Percentiles rank a stretch among this genome's conserved stretches.
These are phyloP conservation scores for Phytophthora foliorum DNA, from an alignment of 352 stramenopile genomes.

Conservation along the genomic window DNA sequence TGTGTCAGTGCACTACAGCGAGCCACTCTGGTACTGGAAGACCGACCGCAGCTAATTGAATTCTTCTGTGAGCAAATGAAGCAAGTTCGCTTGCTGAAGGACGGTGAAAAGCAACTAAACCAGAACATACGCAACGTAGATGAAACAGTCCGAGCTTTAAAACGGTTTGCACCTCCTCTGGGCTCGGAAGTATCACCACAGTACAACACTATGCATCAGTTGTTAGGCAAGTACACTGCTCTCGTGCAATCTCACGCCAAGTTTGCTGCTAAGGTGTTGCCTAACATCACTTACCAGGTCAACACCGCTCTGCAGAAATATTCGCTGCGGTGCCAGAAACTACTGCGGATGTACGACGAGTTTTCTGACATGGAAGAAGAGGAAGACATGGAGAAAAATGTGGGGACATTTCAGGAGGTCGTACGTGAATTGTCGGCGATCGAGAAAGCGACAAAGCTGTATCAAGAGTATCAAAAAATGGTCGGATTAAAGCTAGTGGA, in stretches of 20 bases:
- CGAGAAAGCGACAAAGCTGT: constrained; percentile 60
- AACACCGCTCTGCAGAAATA: constrained; percentile 65
- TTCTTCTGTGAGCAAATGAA: constrained; percentile 81
- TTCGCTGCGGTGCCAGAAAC: constrained; percentile 54
- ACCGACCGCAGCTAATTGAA: constrained; percentile 76
- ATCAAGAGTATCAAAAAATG: constrained; percentile 79
- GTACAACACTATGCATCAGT: constrained; percentile 61
- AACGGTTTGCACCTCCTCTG: constrained; percentile 49
- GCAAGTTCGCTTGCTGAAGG: constrained; percentile 60
- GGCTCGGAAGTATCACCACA: constrained; percentile 39
- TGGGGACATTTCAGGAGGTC: constrained; percentile 61
- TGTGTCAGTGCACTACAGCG: constrained; percentile 58
- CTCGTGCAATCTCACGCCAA: constrained; percentile 65
- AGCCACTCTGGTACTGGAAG: constrained; percentile 61
- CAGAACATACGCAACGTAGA: constrained; percentile 81
- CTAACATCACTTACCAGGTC: constrained; percentile 78
- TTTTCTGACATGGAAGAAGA: constrained; percentile 53
- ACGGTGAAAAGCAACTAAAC: constrained; percentile 64
- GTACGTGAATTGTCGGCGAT: constrained; percentile 56
- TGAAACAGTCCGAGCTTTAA: constrained; percentile 61
- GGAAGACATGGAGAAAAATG: constrained; percentile 69
- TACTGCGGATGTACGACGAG: constrained; percentile 66
- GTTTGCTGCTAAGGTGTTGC: constrained; percentile 72
- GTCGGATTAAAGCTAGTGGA: constrained; percentile 72
- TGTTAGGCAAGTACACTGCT: constrained; percentile 57